Conservation (phyloP, 1,284 basidiomycete species). For the Ceratobasidium sp. region DNA sequence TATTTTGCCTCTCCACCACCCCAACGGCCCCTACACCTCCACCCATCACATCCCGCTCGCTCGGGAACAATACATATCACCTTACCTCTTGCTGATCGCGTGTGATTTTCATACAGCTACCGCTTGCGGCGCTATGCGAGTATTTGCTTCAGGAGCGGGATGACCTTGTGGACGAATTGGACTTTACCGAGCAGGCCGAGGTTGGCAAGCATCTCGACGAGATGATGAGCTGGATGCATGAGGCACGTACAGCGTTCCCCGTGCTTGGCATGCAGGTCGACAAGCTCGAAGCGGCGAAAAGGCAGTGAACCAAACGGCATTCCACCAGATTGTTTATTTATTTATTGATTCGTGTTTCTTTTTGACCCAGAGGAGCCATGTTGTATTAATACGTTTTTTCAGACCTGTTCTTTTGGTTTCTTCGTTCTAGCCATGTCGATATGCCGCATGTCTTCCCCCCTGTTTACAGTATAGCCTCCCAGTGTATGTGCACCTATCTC, state of each 20-base stretch:
- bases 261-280: conserved; percentile 42
- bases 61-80: not conserved
- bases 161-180: conserved; percentile 39
- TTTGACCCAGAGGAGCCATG: not conserved
- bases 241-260: conserved; percentile 19
- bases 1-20: not conserved
- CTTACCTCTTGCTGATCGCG: not conserved
- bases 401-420: not conserved
- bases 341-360: conserved; percentile 12
- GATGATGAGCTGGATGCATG: conserved; percentile 44
- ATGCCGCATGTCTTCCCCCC: conserved; percentile 12
- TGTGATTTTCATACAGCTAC: conserved; percentile 19
- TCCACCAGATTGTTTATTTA: conserved; percentile 5
- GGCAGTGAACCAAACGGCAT: not conserved
- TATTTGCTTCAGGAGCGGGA: conserved; percentile 40
- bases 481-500: not conserved
- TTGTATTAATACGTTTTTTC: conserved; percentile 25
- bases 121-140: conserved; percentile 37
- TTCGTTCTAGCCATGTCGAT: not conserved
- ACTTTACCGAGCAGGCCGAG: conserved; percentile 43
- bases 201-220: conserved; percentile 38
- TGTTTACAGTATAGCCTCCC: not conserved
- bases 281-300: conserved; percentile 20
- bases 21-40: not conserved
- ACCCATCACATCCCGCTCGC: not conserved